phyloP scores from a whole-genome alignment of 2,329 filamentous ascomycete genomes.

The Verticillium klebahnii region DNA sequence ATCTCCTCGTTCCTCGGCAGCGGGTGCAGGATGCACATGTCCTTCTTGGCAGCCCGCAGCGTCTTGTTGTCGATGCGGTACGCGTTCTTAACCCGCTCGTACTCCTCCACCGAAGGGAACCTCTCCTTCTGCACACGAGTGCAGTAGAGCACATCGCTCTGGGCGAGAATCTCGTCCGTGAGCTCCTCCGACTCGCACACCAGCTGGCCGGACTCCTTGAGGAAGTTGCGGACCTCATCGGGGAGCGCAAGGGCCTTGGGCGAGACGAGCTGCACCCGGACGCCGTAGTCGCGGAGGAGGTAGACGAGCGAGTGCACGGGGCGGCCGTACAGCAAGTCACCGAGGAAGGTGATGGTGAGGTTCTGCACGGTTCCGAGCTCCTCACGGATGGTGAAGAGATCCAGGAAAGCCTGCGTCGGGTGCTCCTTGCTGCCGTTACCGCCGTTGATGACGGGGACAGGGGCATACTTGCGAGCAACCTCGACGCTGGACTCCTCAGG shows the following conservation, averaged over 20 bases:
- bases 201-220: slow-evolving; percentile 72
- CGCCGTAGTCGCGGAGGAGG: slow-evolving; percentile 91
- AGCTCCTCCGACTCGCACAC: slow-evolving; percentile 70
- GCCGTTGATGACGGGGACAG: slow-evolving; percentile 92
- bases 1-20: slow-evolving; percentile 92
- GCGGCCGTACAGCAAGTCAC: slow-evolving; percentile 88
- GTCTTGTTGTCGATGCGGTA: slow-evolving; percentile 89
- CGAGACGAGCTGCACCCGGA: slow-evolving; percentile 86
- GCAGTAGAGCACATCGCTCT: slow-evolving; percentile 92
- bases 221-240: slow-evolving; percentile 64
- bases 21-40: slow-evolving; percentile 94
- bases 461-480: slow-evolving; percentile 79
- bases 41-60: slow-evolving; percentile 84
- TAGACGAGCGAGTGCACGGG: slow-evolving; percentile 95
- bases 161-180: slow-evolving; percentile 80
- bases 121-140: slow-evolving; percentile 96
- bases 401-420: slow-evolving; percentile 94
- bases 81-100: slow-evolving; percentile 81
- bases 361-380: slow-evolving; percentile 94
- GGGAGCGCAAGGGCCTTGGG: slow-evolving; percentile 77
- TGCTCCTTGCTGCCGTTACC: slow-evolving; percentile 96
- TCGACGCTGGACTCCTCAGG: slow-evolving; percentile 77
- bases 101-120: slow-evolving; percentile 75
- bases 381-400: slow-evolving; percentile 97
- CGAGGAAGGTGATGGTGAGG: slow-evolving; percentile 91